Percentiles rank a stretch among this genome's conserved stretches.
Evolutionary conservation across 1,139 yeast species (phyloP).

Genomic region (Wickerhamomyces sp.): DNA sequence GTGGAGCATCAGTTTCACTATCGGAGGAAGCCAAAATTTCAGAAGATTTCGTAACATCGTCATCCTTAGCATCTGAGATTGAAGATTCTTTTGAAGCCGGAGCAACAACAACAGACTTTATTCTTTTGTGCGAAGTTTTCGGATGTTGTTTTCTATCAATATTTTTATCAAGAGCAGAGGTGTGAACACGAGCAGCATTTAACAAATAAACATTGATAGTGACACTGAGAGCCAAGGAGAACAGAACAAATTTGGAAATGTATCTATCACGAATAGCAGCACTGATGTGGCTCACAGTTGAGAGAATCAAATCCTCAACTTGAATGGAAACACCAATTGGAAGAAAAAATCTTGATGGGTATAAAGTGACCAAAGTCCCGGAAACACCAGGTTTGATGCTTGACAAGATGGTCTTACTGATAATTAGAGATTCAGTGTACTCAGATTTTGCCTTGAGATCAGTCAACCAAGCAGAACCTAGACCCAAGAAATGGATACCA

Average conservation of each 20-base stretch:
- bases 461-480: slow-evolving; percentile 69
- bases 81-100: slow-evolving; percentile 1
- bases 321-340: slow-evolving; percentile 62
- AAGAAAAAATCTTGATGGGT: slow-evolving; percentile 52
- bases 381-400: slow-evolving; percentile 29
- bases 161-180: slow-evolving; percentile 19
- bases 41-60: slow-evolving; percentile 17
- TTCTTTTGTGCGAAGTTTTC: slow-evolving; percentile 19
- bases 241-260: slow-evolving; percentile 70
- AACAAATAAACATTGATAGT: slow-evolving; percentile 80
- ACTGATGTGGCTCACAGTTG: slow-evolving; percentile 53
- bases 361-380: slow-evolving; percentile 20
- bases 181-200: slow-evolving; percentile 64
- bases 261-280: slow-evolving; percentile 77
- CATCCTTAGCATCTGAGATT: slow-evolving; percentile 5
- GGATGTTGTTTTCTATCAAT: slow-evolving; percentile 14
- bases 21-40: slow-evolving; percentile 20
- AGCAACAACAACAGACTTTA: slow-evolving; percentile 4
- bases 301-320: slow-evolving; percentile 58
- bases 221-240: slow-evolving; percentile 70
- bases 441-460: slow-evolving; percentile 38
- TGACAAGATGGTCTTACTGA: slow-evolving; percentile 35
- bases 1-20: slow-evolving; percentile 16
- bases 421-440: slow-evolving; percentile 23
- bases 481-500: slow-evolving; percentile 69